phyloP scores from a whole-genome alignment of 176 grass and related monocot species.

The Oryza punctata region DNA sequence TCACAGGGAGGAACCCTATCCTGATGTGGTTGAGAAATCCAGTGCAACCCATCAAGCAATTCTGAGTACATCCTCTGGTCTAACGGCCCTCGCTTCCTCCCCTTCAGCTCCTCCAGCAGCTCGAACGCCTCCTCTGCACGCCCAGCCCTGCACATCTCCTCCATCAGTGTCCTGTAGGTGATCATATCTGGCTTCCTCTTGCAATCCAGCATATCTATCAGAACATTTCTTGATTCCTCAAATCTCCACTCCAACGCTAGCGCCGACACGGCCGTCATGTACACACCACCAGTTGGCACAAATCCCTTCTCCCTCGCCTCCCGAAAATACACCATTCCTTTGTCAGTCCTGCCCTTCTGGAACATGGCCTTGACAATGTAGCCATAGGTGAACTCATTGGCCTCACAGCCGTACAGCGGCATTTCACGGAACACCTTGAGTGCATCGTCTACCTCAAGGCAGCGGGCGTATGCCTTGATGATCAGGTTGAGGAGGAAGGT shows the following conservation, averaged over 20 bases:
- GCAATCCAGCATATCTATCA: conserved; percentile 77
- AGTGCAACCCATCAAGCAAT: conserved; percentile 86
- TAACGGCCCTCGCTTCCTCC: conserved; percentile 52
- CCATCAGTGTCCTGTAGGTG: conserved; percentile 89
- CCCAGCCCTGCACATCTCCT: conserved; percentile 79
- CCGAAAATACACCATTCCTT: conserved; percentile 48
- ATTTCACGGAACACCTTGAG: conserved; percentile 87
- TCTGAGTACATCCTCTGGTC: conserved; percentile 71
- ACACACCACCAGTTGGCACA: conserved; percentile 58
- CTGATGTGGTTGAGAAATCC: conserved; percentile 70
- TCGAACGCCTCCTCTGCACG: conserved; percentile 64
- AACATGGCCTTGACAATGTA: conserved; percentile 86
- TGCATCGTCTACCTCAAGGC: conserved; percentile 80
- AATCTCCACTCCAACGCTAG: conserved; percentile 77
- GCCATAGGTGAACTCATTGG: conserved; percentile 80
- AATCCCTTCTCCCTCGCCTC: conserved; percentile 68
- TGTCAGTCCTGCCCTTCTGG: conserved; percentile 72
- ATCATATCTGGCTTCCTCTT: conserved; percentile 72
- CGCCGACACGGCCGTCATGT: conserved; percentile 68
- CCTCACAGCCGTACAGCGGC: conserved; percentile 76
- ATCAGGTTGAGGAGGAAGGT: conserved; percentile 80
- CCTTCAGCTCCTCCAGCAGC: conserved; percentile 70
- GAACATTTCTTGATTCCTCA: conserved; percentile 59
- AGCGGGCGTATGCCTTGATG: conserved; percentile 79
- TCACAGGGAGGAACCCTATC: conserved; percentile 22